phyloP scores from a whole-genome alignment of 2,329 filamentous ascomycete species.

The Penicillium rolfsii region DNA sequence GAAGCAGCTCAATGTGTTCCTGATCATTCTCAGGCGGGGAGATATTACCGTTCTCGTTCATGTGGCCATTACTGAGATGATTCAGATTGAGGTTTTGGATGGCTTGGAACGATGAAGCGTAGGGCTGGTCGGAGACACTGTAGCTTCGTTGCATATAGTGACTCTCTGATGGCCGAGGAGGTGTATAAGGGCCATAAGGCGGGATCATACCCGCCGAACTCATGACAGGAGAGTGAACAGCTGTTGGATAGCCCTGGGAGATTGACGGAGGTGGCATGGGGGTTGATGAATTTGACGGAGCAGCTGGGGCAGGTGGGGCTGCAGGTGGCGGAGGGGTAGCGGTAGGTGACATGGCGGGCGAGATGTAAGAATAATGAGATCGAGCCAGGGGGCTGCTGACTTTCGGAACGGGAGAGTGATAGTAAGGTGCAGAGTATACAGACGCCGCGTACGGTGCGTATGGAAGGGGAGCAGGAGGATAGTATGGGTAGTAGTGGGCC shows the following conservation, averaged over 20 bases:
- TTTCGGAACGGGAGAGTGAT: slow-evolving; percentile 37
- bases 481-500: slow-evolving; percentile 29
- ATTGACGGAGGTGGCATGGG: slow-evolving; percentile 31
- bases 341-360: slow-evolving; percentile 41
- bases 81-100: slow-evolving; percentile 34
- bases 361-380: slow-evolving; percentile 39
- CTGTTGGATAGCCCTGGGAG: slow-evolving; percentile 34
- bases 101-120: slow-evolving; percentile 37
- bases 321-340: slow-evolving; percentile 31
- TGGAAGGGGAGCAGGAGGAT: slow-evolving; percentile 31
- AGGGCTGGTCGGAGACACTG: slow-evolving; percentile 34
- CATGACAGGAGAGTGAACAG: slow-evolving; percentile 43
- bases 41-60: slow-evolving; percentile 36
- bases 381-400: slow-evolving; percentile 43
- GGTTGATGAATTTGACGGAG: slow-evolving; percentile 6
- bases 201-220: slow-evolving; percentile 38
- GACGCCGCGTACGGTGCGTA: slow-evolving; percentile 26
- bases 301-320: slow-evolving; percentile 7
- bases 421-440: slow-evolving; percentile 6
- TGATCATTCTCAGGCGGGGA: slow-evolving; percentile 37
- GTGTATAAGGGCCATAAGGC: slow-evolving; percentile 41
- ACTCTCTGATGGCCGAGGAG: slow-evolving; percentile 33
- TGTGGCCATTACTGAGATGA: slow-evolving; percentile 28
- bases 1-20: slow-evolving; percentile 46
- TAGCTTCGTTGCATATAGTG: slow-evolving; percentile 37